Base-by-base conservation (phyloP, 495 filamentous ascomycete genomes). In the Trichoderma reesei region DNA sequence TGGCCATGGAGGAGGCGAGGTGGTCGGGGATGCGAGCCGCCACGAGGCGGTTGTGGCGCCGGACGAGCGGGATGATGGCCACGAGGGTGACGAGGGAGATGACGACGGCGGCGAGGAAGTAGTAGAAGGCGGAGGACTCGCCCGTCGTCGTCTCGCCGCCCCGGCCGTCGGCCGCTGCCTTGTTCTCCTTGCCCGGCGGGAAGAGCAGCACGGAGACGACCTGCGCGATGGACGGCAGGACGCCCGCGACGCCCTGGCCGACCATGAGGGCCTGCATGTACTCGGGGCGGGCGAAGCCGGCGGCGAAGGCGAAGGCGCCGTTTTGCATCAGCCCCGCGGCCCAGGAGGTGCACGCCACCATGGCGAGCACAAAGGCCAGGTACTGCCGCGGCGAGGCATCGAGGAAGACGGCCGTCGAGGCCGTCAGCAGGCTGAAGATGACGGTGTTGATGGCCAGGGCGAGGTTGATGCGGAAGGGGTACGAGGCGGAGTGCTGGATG, bases 261-360 rank as follows among this genome's bases (percentile, higher is more conserved):
- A 86, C 86, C 95, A 99, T 98, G 73, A 98, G 92, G 20, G 88
- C 94, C 73, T 97, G 92, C 60, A 89, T 96, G 75, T 96, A 98
- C 68, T 91, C 86, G 16, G 88, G 83, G 61, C 88, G 75, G 20
- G 86, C 90, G 67, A 96, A 96, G 36, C 88, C 87, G 8, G 90
- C 83, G 11, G 90, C 92, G 70, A 92, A 97, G 7, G 95, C 89
- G 73, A 97, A 98, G 41, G 92, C 85, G 59, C 95, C 94, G 72
- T 98, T 98, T 76, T 97, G 94, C 71, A 88, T 90, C 63, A 98
- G 78, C 0, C 89, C 95, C 0, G 91, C 85, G 0, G 90, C 91
- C 67, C 88, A 77, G 68, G 90, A 90, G 1, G 91, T 82, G 6
- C 79, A 73, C 62, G 87, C 86, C n/a, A 96, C 92, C 83, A 91